Conservation (phyloP, 2,329 filamentous ascomycete genomes). For the Alternaria longipes region DNA sequence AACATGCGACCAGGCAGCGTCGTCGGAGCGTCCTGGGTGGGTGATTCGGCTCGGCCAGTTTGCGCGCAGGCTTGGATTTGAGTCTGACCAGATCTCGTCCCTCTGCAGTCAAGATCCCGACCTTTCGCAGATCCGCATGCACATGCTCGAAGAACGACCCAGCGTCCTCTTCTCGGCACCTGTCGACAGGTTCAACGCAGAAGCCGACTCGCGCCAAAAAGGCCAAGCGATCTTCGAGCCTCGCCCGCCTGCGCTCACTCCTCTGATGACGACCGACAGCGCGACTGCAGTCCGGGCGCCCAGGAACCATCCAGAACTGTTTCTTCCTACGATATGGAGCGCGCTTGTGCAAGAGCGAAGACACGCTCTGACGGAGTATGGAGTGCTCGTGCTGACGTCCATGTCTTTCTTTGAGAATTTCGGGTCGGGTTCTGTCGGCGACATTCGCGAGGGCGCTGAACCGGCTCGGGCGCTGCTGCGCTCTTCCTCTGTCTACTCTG, state of each 20-base stretch:
- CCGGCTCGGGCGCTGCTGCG: neutral
- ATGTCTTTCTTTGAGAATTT: conserved; percentile 13
- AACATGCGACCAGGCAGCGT: neutral
- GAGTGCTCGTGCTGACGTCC: conserved; percentile 6
- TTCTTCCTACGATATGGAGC: conserved; percentile 14
- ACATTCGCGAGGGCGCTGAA: too few relatives aligned
- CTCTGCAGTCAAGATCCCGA: conserved; percentile 10
- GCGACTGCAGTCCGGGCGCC: neutral
- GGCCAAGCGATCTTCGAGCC: conserved; percentile 10
- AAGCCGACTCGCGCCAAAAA: neutral
- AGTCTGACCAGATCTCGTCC: conserved; percentile 9
- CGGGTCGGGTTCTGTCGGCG: neutral
- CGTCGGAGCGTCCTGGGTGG: neutral
- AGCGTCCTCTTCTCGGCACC: conserved; percentile 1
- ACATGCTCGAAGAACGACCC: conserved; percentile 9
- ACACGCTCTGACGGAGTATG: conserved; percentile 11
- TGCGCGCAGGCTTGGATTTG: conserved; percentile 8
- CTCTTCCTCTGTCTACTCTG: conserved; percentile 9
- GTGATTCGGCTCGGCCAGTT: conserved; percentile 4
- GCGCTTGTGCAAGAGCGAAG: conserved; percentile 10
- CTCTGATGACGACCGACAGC: conserved; percentile 9
- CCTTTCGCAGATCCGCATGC: conserved; percentile 11
- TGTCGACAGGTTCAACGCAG: conserved; percentile 4
- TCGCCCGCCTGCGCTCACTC: conserved; percentile 8
- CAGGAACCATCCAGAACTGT: conserved; percentile 1